Evolutionary conservation across 2,329 filamentous ascomycete genomes (phyloP).

Genomic region (Pyrenochaeta sp.): DNA sequence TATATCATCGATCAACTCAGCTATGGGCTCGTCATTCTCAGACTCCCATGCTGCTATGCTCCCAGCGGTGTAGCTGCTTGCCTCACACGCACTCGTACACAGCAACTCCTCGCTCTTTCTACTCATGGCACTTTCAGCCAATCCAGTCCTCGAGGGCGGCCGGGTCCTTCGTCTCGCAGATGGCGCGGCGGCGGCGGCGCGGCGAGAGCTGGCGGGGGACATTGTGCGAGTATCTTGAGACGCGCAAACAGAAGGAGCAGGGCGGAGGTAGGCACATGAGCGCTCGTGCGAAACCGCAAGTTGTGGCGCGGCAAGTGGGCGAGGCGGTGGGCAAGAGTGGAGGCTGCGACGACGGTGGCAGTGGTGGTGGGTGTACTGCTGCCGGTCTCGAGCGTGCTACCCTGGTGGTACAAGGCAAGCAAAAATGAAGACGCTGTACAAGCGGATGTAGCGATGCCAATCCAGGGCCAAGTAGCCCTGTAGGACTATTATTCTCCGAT

Average conservation of each 20-base stretch:
- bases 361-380: slow-evolving; percentile 22
- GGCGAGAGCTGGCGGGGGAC: slow-evolving; percentile 44
- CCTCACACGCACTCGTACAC: slow-evolving; percentile 14
- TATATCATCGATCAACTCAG: slow-evolving; percentile 35
- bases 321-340: slow-evolving; percentile 6
- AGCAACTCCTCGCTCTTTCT: slow-evolving; percentile 15
- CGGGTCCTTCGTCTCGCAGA: slow-evolving; percentile 46
- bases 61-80: slow-evolving; percentile 21
- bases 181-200: slow-evolving; percentile 41
- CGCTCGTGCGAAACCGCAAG: slow-evolving; percentile 40
- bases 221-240: slow-evolving; percentile 45
- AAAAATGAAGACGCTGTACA: slow-evolving; percentile 14
- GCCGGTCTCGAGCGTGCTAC: slow-evolving; percentile 26
- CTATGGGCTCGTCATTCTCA: slow-evolving; percentile 34
- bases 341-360: slow-evolving; percentile 1
- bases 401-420: slow-evolving; percentile 25
- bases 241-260: slow-evolving; percentile 46
- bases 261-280: slow-evolving; percentile 50
- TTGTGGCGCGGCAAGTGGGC: slow-evolving; percentile 21
- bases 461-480: slow-evolving; percentile 16
- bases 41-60: slow-evolving; percentile 29
- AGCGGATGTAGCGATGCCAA: slow-evolving; percentile 22
- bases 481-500: slow-evolving; percentile 5
- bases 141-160: slow-evolving; percentile 45
- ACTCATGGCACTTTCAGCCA: slow-evolving; percentile 34